A percentile compares a stretch with the other conserved stretches of the same genome.
Evolutionary conservation across 1,139 yeast species (phyloP).

Genomic region (Lodderomyces orthopsilosis): DNA sequence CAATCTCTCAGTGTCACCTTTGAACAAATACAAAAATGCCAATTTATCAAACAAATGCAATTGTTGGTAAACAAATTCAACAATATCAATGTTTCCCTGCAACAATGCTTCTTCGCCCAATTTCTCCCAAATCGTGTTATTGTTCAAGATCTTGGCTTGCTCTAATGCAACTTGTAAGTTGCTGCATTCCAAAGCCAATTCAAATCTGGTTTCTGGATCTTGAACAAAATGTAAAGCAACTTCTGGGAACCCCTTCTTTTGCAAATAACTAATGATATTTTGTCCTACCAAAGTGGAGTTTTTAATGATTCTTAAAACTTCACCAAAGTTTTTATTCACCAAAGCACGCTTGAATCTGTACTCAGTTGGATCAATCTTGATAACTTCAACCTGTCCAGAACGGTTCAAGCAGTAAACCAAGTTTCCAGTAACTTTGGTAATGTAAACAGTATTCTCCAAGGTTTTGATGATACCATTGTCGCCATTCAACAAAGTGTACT

Average conservation of each 20-base stretch:
- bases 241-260: slow-evolving; percentile 94
- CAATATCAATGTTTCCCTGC: slow-evolving; percentile 86
- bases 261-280: slow-evolving; percentile 91
- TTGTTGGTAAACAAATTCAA: slow-evolving; percentile 87
- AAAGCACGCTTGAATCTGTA: slow-evolving; percentile 93
- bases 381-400: slow-evolving; percentile 75
- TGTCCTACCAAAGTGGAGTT: slow-evolving; percentile 94
- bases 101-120: slow-evolving; percentile 82
- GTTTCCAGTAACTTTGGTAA: slow-evolving; percentile 68
- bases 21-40: slow-evolving; percentile 79
- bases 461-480: slow-evolving; percentile 94
- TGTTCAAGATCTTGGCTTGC: slow-evolving; percentile 77
- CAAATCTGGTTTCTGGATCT: slow-evolving; percentile 95
- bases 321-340: slow-evolving; percentile 84
- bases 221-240: slow-evolving; percentile 92
- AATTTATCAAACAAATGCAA: slow-evolving; percentile 83
- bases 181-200: slow-evolving; percentile 91
- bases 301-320: slow-evolving; percentile 85
- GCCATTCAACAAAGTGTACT: slow-evolving; percentile 89
- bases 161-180: slow-evolving; percentile 82
- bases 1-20: slow-evolving; percentile 76
- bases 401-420: slow-evolving; percentile 81
- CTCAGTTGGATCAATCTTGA: slow-evolving; percentile 91
- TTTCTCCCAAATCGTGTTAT: slow-evolving; percentile 69
- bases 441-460: slow-evolving; percentile 84